Base-by-base conservation (phyloP, 2,329 filamentous ascomycete genomes). In the Fusarium sp. region DNA sequence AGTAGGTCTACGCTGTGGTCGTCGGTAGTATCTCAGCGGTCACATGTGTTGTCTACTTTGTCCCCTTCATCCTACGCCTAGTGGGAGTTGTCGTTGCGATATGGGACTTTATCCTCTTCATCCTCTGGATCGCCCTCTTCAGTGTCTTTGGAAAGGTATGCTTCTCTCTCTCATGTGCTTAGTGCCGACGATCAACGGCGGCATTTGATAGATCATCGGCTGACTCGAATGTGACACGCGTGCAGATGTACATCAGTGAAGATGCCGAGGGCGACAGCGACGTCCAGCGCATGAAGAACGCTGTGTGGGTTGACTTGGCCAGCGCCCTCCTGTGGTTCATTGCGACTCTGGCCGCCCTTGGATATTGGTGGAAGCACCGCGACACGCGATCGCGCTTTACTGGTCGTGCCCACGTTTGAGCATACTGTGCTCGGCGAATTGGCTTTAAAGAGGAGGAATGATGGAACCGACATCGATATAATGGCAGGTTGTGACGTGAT, bases 81-180 rank as follows among this genome's bases (percentile, higher is more conserved):
- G 85, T 85, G 24, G 79, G 81, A 54, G 38, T 83, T 29, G 73
- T 86, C 54, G 83, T 90, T 62, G 93, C 93, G 79, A 83, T 86
- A 60, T 94, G 93, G 91, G 93, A 95, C 81, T 83, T 87, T 40
- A 80, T 96, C 16, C 83, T 97, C 20, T 93, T 93, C 76, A 86
- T 96, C 72, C 88, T 97, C 34, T 97, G 94, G 92, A 90, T 94
- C 69, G 89, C 91, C 2, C 87, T 96, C 7, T 97, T 97, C 81
- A 95, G 94, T 20, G 85, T 96, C 69, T 98, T 98, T 80, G 95
- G 92, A 63, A 91, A 88, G 77, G 90, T 87, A 79, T 29, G 82
- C 29, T 37, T 35, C 18, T 40, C 58, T 14, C 31, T 40, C 59
- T 13, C 31, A 31, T 40, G 22, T 63, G 38, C 42, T 42, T 57